Conservation (phyloP, 176 grass and related monocot species). For the Musa schizocarpa region DNA sequence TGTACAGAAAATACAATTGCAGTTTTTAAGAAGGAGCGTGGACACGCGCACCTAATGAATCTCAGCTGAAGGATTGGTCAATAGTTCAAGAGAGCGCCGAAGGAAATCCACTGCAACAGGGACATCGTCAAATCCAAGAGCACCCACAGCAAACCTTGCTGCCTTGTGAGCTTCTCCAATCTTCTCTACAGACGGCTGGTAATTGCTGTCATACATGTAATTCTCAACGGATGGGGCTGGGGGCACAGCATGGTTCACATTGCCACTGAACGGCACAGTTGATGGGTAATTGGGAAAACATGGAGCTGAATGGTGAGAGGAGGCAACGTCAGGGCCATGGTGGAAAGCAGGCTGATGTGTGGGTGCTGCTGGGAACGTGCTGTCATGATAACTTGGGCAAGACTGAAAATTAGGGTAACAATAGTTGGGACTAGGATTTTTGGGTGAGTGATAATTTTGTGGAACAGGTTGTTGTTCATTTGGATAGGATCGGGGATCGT, state of each 20-base stretch:
- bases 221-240: slow-evolving; percentile 32
- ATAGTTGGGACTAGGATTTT: slow-evolving; percentile 43
- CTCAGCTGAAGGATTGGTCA: slow-evolving; percentile 81
- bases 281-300: slow-evolving; percentile 24
- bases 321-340: slow-evolving; percentile 37
- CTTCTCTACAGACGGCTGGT: slow-evolving; percentile 75
- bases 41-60: slow-evolving; percentile 22
- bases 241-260: slow-evolving; percentile 18
- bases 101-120: slow-evolving; percentile 73
- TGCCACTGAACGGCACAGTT: slow-evolving; percentile 13
- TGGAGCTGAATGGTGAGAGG: slow-evolving; percentile 17
- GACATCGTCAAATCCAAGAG: slow-evolving; percentile 81
- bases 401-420: slow-evolving; percentile 88
- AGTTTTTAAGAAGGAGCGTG: no score
- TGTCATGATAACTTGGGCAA: slow-evolving; percentile 73
- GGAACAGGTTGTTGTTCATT: slow-evolving; percentile 39
- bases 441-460: slow-evolving; percentile 51
- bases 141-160: slow-evolving; percentile 75
- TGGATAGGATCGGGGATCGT: slow-evolving; percentile 42
- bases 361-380: slow-evolving; percentile 44
- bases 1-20: no score
- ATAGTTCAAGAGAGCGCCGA: slow-evolving; percentile 63
- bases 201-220: slow-evolving; percentile 67
- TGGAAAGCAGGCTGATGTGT: slow-evolving; percentile 48
- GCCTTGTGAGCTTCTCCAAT: slow-evolving; percentile 77